Base-by-base conservation (phyloP, 2,329 filamentous ascomycete species). In the Hypoxylon rubiginosum region DNA sequence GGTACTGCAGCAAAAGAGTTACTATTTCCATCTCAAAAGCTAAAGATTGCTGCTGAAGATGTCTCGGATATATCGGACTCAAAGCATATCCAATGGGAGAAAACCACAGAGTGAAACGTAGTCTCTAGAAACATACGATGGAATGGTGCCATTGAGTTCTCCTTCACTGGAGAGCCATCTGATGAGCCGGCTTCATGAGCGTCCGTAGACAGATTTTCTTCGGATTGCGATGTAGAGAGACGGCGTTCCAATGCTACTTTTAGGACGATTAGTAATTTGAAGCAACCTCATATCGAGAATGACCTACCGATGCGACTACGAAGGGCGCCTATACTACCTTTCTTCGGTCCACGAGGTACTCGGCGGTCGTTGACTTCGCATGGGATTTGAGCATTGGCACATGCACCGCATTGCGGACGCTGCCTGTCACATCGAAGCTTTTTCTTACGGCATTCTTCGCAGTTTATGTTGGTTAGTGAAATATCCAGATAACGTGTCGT, bases 291-390 rank as follows among this genome's bases (percentile, higher is more conserved):
- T 34, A 1, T 36, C 17, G 36, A 56, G 10, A 45, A 59, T 43
- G 30, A 48, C 67, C 4, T 59, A 69, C 67, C 60, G 15, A 69
- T 69, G 9, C 67, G 67, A 55, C 61, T 69, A 48, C 67, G 67
- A 48, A 69, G 67, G 11, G 67, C 67, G 17, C 67, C 64, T 62
- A 69, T 69, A 58, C 67, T 69, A 46, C 67, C 67, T 57, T 69
- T 69, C 50, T 69, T 69, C 6, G 67, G 67, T 13, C 67, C 67
- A 26, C 67, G 67, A 58, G 67, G 67, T 36, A 62, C 58, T 21
- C 67, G 67, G 21, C 67, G 67, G 24, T 69, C 64, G 64, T 69
- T 69, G n/a, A 69, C 67, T 62, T 69, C 67, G 64, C 67, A 69
- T 7, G 49, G 43, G 39, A 69, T 55, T 39, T 69, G 67, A 36